phyloP scores from a whole-genome alignment of 768 basidiomycete genomes.

The Kwoniella dendrophila region DNA sequence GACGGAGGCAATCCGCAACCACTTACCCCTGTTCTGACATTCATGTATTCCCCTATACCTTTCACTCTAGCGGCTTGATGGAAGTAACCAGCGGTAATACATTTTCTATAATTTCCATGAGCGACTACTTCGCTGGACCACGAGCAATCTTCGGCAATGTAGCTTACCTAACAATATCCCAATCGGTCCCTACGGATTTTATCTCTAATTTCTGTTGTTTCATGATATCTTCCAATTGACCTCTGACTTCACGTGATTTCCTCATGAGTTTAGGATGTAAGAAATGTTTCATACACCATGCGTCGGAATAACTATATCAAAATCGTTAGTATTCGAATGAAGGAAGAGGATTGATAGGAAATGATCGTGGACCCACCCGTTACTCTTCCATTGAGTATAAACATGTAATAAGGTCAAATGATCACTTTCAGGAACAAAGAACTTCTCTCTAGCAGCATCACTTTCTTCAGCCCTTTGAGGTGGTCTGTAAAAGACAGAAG shows the following conservation, averaged over 20 bases:
- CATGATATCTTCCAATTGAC: constrained; percentile 98
- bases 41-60: constrained; percentile 98
- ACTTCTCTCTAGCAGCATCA: constrained; percentile 96
- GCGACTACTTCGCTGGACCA: not conserved
- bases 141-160: not conserved
- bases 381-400: constrained; percentile 96
- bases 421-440: constrained; percentile 97
- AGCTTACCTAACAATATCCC: constrained; percentile 76
- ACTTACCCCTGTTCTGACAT: constrained; percentile 76
- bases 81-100: constrained; percentile 96
- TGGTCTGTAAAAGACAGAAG: constrained; percentile 95
- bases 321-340: constrained; percentile 16
- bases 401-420: constrained; percentile 94
- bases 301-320: constrained; percentile 77
- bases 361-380: constrained; percentile 66
- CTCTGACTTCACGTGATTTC: constrained; percentile 92
- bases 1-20: no score
- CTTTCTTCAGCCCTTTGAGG: constrained; percentile 97
- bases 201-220: constrained; percentile 97
- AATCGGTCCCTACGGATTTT: constrained; percentile 89
- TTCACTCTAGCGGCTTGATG: constrained; percentile 98
- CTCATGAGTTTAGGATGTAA: constrained; percentile 92
- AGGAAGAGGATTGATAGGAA: not conserved
- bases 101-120: constrained; percentile 66
- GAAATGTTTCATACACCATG: constrained; percentile 94